These are phyloP conservation scores for Malassezia sympodialis DNA, from an alignment of 1,284 basidiomycete genomes.

Conservation along the genomic window DNA sequence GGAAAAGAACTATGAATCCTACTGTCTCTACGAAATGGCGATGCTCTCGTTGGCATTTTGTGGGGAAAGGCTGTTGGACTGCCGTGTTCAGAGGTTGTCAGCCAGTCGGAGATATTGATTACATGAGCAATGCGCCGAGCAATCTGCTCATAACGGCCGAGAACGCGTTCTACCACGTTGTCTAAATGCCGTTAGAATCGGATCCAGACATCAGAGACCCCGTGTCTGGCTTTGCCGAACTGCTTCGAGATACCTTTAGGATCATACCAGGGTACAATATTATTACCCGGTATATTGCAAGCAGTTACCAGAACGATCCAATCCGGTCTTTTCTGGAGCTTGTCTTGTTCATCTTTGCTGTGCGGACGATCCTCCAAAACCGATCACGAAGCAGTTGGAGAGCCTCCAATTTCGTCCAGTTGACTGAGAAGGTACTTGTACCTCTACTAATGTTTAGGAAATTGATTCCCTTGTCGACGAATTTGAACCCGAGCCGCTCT, in stretches of 20 bases:
- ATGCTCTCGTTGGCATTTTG: too few relatives aligned
- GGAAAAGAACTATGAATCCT: not conserved
- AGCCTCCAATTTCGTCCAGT: slow-evolving; percentile 77
- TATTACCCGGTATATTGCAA: slow-evolving; percentile 75
- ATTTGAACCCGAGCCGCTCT: slow-evolving; percentile 81
- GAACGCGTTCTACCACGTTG: not conserved
- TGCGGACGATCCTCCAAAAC: slow-evolving; percentile 76
- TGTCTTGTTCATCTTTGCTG: slow-evolving; percentile 70
- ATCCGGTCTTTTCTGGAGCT: slow-evolving; percentile 82
- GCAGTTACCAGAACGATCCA: slow-evolving; percentile 65
- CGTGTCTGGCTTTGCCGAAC: not conserved
- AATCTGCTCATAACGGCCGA: not conserved
- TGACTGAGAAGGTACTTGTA: slow-evolving; percentile 67
- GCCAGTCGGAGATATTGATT: not conserved
- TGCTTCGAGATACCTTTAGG: slow-evolving; percentile 27
- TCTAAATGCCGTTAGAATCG: not conserved
- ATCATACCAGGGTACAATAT: slow-evolving; percentile 76
- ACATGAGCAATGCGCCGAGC: not conserved
- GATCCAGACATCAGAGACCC: not conserved
- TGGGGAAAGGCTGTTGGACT: not conserved
- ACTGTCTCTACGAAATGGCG: too few relatives aligned
- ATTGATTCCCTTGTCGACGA: slow-evolving; percentile 91
- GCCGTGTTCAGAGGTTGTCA: not conserved
- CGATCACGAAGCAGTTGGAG: slow-evolving; percentile 74
- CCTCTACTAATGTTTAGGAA: slow-evolving; percentile 57